phyloP scores from a whole-genome alignment of 768 basidiomycete species.

The Tylopilus plumbeoviolaceoides region DNA sequence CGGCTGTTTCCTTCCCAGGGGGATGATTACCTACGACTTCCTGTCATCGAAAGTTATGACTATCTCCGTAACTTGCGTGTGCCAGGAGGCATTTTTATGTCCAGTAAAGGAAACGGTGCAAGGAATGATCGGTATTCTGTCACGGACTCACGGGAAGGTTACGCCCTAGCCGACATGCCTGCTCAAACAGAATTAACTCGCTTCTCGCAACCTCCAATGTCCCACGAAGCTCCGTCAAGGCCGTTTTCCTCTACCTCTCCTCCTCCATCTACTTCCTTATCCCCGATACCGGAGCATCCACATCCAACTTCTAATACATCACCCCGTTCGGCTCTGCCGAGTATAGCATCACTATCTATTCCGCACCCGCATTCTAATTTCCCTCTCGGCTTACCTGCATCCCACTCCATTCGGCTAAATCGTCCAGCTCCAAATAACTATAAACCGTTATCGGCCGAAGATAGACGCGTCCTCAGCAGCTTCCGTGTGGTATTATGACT shows the following conservation, averaged over 20 bases:
- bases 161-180: constrained; percentile 9
- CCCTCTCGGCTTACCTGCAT: neutral
- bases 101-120: constrained; percentile 51
- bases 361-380: constrained; percentile 3
- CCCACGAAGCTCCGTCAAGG: constrained; percentile 11
- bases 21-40: constrained; percentile 64
- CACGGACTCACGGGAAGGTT: constrained; percentile 17
- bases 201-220: constrained; percentile 7
- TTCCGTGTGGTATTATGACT: constrained; percentile 50
- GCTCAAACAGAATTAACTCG: constrained; percentile 2
- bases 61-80: constrained; percentile 65
- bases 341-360: constrained; percentile 18
- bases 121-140: constrained; percentile 23
- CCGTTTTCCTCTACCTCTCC: constrained; percentile 15
- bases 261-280: constrained; percentile 10
- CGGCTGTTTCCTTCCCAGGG: constrained; percentile 38
- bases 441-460: constrained; percentile 49
- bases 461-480: constrained; percentile 53
- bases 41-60: constrained; percentile 71
- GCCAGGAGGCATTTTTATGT: constrained; percentile 68
- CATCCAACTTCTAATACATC: constrained; percentile 6
- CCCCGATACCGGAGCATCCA: constrained; percentile 11
- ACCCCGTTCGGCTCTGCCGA: constrained; percentile 18
- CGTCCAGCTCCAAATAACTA: constrained; percentile 28
- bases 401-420: constrained; percentile 18